These are phyloP conservation scores for Batrachochytrium dendrobatidis DNA, from an alignment of 371 early-diverging fungal species.

Conservation along the genomic window DNA sequence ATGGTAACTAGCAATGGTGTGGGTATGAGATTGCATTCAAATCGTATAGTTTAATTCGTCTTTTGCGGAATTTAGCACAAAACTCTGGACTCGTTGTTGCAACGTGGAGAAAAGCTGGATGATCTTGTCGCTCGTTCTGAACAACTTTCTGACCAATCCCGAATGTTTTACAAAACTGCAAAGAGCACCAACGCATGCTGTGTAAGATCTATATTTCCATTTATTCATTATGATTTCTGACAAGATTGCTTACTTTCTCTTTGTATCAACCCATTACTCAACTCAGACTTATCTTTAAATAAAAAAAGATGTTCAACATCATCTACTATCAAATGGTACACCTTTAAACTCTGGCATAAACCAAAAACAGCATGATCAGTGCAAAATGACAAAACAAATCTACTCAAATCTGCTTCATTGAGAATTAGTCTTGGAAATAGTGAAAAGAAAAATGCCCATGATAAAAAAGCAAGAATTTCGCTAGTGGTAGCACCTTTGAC, in stretches of 20 bases:
- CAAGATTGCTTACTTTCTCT: neutral
- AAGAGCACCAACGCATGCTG: constrained; percentile 96
- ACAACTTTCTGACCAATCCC: constrained; percentile 81
- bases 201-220: constrained; percentile 14
- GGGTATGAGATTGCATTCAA: neutral
- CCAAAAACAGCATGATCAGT: too few species aligned
- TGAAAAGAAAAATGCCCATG: too few species aligned
- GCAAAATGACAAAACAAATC: too few species aligned
- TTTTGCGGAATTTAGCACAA: constrained; percentile 60
- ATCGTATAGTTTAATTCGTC: too few species aligned
- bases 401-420: too few species aligned
- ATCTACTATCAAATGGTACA: too few species aligned
- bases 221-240: neutral
- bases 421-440: too few species aligned
- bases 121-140: constrained; percentile 88
- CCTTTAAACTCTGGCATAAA: too few species aligned
- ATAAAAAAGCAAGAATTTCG: too few species aligned
- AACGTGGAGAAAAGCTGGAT: constrained; percentile 95
- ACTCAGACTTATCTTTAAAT: neutral
- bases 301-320: too few species aligned
- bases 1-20: constrained; percentile 47
- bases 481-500: too few species aligned
- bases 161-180: constrained; percentile 97
- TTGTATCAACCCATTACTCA: neutral
- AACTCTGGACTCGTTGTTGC: constrained; percentile 93